These are phyloP conservation scores for Fusarium xyrophilum DNA, from an alignment of 2,329 filamentous ascomycete genomes.

Conservation along the genomic window DNA sequence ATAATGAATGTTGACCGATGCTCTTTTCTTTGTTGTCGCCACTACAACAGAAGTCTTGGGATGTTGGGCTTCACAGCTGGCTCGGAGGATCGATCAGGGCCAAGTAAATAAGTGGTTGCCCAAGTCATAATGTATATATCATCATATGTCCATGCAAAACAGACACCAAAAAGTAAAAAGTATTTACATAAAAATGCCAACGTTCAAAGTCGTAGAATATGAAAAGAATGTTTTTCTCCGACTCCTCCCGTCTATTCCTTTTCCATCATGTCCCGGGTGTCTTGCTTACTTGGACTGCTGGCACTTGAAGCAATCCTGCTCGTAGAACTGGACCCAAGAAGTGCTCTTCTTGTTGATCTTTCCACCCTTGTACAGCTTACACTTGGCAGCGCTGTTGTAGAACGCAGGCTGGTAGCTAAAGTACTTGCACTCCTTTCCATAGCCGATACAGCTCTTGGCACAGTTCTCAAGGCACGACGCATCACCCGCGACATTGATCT, in stretches of 20 bases:
- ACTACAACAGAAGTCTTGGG: not conserved
- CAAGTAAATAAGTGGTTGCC: constrained; percentile 22
- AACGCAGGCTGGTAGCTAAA: constrained; percentile 17
- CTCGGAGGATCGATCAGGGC: not conserved
- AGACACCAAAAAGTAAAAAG: not conserved
- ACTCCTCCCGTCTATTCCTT: not conserved
- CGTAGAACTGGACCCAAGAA: constrained; percentile 23
- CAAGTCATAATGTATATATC: constrained; percentile 24
- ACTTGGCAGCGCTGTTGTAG: constrained; percentile 12
- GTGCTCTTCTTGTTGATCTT: not conserved
- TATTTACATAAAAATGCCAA: constrained; percentile 33
- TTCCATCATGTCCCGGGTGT: not conserved
- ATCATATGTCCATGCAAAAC: constrained; percentile 14
- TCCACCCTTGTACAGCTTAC: constrained; percentile 23
- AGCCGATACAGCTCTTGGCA: constrained; percentile 31
- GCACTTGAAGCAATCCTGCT: constrained; percentile 27
- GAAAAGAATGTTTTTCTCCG: constrained; percentile 8
- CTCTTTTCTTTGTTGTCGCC: not conserved
- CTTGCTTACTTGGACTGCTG: not conserved
- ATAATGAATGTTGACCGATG: not conserved
- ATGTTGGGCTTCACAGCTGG: rapidly evolving
- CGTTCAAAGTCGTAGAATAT: constrained; percentile 15
- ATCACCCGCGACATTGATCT: constrained; percentile 7
- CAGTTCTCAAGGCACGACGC: constrained; percentile 22
- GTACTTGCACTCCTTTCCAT: constrained; percentile 10